Evolutionary conservation across 306 rosid genomes (phyloP), one percentile per base, ranked within the genome.

Genomic region (Spatholobus suberectus): DNA sequence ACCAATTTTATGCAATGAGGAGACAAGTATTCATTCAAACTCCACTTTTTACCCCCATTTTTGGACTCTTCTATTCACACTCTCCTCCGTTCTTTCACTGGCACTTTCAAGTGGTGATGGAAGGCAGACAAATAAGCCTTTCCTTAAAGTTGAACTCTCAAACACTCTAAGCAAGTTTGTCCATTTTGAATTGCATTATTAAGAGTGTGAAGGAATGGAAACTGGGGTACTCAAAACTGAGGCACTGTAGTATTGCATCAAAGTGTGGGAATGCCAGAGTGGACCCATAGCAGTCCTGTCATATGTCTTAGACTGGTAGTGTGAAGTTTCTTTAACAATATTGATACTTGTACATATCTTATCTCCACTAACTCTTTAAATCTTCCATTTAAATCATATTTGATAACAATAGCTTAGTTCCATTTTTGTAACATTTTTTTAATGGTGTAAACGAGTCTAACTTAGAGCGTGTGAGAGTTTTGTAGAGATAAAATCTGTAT

Each of bases 1-100:
- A 78, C 83, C 77, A 43, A 62, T 77, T 83, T 27, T 52, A 17
- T 61, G 46, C 59, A 77, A 68, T 47, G 51, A 75, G 66, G 47
- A 77, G 86, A 78, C 84, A 73, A 72, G 9, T 81, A 34, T 74
- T 72, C 81, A 76, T 79, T 77, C 77, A 77, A 80, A 65, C 23
- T 27, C 85, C 85, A 83, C 81, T 57, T 61, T 68, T 46, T 23
- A 41, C 21, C 76, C 37, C 51, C 37, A 20, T 65, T 70, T 46
- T 70, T 34, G 68, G 74, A 77, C 83, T 82, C 86, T 82, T 84
- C 70, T 21, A 61, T 27, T 41, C 62, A 35, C 58, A 67, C 73
- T 67, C 37, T 57, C 71, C 54, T 40, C 5, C 37, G 59, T 76
- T 80, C 78, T 38, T 55, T 23, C 52, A 57, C 43, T 63, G 5